Percentiles rank a stretch among this genome's conserved stretches.
Evolutionary conservation across 2,329 filamentous ascomycete genomes (phyloP).

Genomic region (Fusarium nodosum): DNA sequence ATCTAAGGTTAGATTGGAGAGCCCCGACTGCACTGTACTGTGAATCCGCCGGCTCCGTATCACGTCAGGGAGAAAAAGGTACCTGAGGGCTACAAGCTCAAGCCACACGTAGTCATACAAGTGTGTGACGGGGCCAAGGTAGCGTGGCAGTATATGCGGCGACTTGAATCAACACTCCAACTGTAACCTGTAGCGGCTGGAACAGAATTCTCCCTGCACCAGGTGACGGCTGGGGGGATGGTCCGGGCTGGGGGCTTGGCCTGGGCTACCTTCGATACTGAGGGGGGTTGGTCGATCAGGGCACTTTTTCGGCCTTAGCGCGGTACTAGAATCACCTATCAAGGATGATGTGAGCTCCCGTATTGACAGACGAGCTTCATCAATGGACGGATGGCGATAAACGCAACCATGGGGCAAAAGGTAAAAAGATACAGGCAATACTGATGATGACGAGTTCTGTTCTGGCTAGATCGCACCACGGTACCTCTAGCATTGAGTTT

Average conservation of each 20-base stretch:
- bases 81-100: slow-evolving; percentile 17
- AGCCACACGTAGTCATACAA: not conserved
- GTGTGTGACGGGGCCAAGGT: slow-evolving; percentile 6
- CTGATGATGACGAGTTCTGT: slow-evolving; percentile 32
- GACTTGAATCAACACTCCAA: slow-evolving; percentile 2
- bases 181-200: slow-evolving; percentile 25
- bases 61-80: slow-evolving; percentile 13
- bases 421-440: slow-evolving; percentile 36
- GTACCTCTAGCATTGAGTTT: slow-evolving; percentile 15
- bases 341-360: slow-evolving; percentile 31
- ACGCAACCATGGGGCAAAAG: slow-evolving; percentile 41
- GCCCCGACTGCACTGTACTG: not conserved
- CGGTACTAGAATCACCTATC: slow-evolving; percentile 30
- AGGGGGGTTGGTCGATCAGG: slow-evolving; percentile 42
- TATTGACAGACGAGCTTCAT: slow-evolving; percentile 19
- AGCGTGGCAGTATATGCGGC: slow-evolving; percentile 15
- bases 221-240: slow-evolving; percentile 45
- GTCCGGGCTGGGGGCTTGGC: slow-evolving; percentile 26
- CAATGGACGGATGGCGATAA: slow-evolving; percentile 38
- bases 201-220: slow-evolving; percentile 39
- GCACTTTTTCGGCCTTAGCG: slow-evolving; percentile 44
- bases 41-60: slow-evolving; percentile 20
- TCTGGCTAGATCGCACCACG: slow-evolving; percentile 10
- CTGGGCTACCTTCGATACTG: slow-evolving; percentile 46
- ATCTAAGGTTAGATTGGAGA: slow-evolving; percentile 22